Evolutionary conservation across 306 rosid species (phyloP).

Genomic region (Acacia crassicarpa): DNA sequence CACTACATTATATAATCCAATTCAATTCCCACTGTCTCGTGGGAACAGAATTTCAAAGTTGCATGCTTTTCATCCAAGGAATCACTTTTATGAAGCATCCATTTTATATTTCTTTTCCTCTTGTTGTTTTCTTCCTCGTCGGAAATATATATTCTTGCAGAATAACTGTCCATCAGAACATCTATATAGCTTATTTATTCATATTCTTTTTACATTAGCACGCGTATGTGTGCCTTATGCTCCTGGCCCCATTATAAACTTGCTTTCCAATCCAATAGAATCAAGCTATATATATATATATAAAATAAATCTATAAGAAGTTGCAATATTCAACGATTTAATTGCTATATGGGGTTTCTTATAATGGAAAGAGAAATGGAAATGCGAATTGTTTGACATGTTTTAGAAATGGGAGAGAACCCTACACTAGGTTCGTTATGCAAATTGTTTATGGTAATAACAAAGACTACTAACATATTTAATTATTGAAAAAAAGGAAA

Average conservation of each 20-base stretch:
- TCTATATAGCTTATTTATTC: neutral
- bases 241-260: neutral
- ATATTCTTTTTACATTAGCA: slow-evolving; percentile 34
- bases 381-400: too few relatives aligned
- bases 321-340: too few relatives aligned
- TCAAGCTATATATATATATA: neutral
- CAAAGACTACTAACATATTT: too few relatives aligned
- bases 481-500: too few relatives aligned
- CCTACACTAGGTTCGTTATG: too few relatives aligned
- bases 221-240: neutral
- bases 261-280: neutral
- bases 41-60: slow-evolving; percentile 34
- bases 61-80: slow-evolving; percentile 30
- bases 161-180: neutral
- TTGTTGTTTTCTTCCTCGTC: neutral
- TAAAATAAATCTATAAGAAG: too few relatives aligned
- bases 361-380: too few relatives aligned
- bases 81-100: slow-evolving; percentile 34
- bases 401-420: too few relatives aligned
- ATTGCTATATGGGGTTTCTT: too few relatives aligned
- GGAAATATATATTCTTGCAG: neutral
- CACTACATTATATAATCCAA: slow-evolving; percentile 2
- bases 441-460: too few relatives aligned
- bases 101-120: neutral
- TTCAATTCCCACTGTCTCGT: slow-evolving; percentile 18